A percentile compares a stretch with the other conserved stretches of the same genome.
phyloP scores from a whole-genome alignment of 2,329 filamentous ascomycete genomes.

The Massarina eburnea region DNA sequence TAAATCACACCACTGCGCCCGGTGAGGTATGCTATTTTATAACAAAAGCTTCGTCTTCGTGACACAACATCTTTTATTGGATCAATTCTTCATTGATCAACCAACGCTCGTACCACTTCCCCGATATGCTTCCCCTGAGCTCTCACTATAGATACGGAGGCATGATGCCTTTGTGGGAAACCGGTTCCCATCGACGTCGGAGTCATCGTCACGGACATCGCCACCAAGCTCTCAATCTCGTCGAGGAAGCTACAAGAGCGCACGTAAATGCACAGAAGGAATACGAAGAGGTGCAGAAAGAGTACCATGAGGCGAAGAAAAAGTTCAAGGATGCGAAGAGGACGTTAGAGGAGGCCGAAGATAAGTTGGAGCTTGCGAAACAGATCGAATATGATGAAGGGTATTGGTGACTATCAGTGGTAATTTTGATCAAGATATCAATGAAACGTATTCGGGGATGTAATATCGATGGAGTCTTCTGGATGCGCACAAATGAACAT shows the following conservation, averaged over 20 bases:
- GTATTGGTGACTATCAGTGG: no score
- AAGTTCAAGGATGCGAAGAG: constrained; percentile 16
- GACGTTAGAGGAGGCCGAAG: constrained; percentile 10
- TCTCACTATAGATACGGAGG: no score
- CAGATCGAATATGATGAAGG: background rate
- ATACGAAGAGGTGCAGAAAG: constrained; percentile 18
- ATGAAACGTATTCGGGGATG: no score
- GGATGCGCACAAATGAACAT: no score
- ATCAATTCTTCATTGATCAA: background rate
- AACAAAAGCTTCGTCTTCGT: no score
- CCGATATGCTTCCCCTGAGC: no score
- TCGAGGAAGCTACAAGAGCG: constrained; percentile 20
- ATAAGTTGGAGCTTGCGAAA: background rate
- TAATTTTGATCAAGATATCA: no score
- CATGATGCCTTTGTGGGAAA: no score
- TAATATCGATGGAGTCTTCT: no score
- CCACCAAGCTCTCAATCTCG: background rate
- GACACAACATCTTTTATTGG: background rate
- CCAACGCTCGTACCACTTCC: no score
- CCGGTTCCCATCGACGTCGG: background rate
- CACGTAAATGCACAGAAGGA: constrained; percentile 15
- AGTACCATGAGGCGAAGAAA: constrained; percentile 18
- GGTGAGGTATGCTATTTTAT: no score
- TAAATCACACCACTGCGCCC: no score
- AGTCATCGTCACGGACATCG: background rate